These are phyloP conservation scores for Bullera alba DNA, from an alignment of 768 basidiomycete genomes.

Conservation along the genomic window DNA sequence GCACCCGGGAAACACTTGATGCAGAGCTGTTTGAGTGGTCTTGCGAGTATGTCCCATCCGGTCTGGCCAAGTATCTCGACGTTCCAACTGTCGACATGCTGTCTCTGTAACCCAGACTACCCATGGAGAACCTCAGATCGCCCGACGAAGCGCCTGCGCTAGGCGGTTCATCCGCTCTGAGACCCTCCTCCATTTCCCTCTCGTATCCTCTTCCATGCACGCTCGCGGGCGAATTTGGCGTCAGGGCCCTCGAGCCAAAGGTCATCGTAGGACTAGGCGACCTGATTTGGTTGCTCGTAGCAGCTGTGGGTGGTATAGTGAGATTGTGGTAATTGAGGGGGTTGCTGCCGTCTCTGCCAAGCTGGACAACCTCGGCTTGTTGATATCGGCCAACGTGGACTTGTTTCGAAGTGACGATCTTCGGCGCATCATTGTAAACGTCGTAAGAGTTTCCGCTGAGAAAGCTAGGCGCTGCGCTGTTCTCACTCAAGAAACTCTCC, in stretches of 20 bases:
- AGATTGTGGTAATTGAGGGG: not conserved
- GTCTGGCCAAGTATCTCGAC: conserved; percentile 18
- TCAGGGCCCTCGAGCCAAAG: conserved; percentile 7
- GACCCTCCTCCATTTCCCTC: conserved; percentile 9
- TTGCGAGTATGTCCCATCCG: too few relatives aligned
- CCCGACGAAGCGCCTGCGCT: conserved; percentile 9
- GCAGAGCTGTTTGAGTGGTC: not conserved
- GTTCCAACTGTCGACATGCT: conserved; percentile 33
- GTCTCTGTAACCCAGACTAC: conserved; percentile 33
- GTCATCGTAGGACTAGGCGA: conserved; percentile 1
- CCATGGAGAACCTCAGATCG: conserved; percentile 46
- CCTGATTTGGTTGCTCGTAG: not conserved
- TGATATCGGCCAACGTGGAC: conserved; percentile 40
- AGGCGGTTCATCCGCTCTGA: conserved; percentile 9
- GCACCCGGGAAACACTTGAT: not conserved
- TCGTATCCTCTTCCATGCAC: not conserved
- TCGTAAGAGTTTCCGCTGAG: conserved; percentile 34
- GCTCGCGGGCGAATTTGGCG: conserved; percentile 8
- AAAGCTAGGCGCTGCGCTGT: conserved; percentile 26
- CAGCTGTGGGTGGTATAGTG: conserved; percentile 5
- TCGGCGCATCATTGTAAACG: conserved; percentile 37
- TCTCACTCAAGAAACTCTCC: conserved; percentile 27
- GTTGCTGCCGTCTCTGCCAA: conserved; percentile 6
- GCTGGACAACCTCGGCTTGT: conserved; percentile 41
- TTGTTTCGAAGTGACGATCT: conserved; percentile 39